Base-by-base conservation (phyloP, 352 stramenopile species). In the Globisporangium mamillatum region DNA sequence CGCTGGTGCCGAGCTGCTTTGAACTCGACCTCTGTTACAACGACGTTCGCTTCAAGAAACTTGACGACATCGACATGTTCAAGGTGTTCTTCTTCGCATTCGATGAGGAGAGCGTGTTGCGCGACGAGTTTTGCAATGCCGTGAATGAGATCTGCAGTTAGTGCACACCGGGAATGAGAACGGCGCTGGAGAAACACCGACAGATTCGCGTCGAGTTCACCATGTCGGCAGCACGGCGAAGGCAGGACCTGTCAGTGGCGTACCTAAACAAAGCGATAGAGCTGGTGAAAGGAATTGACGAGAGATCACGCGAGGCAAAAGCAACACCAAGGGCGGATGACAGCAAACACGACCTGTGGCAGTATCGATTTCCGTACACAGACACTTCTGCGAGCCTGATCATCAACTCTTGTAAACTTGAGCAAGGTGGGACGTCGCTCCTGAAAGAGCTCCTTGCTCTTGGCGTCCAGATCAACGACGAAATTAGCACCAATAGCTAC, bases 51-150 rank as follows among this genome's bases (percentile, higher is more conserved):
- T 6, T 44, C 52, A 32, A 34, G 52, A 57, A 27, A 25, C 20
- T 57, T 5, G 9, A n/a, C 52, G 52, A 57, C 52, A n/a, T 57
- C 22, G 52, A 57, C 4, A 12, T 57, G 12, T 57, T 34, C 52
- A 20, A 20, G 3, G 52, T 24, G 52, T 57, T 57, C 52, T 56
- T 56, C 50, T 57, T 57, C 52, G 52, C 24, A 25, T 57, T 57
- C 22, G 52, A 57, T 24, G 48, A 27, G 7, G 8, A 41, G 3
- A 27, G 22, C 50, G 25, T 22, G 3, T 25, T 56, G 50, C 50
- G 50, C n/a, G 50, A 32, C 22, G 52, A 57, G 22, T 57, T 57
- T 57, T 10, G 52, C 52, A 4, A 25, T 25, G 52, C 18, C 9
- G 9, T 57, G 10, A 18, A 57, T 25, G 10, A 32, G 8, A 57